A percentile compares a stretch with the other conserved stretches of the same genome.
phyloP scores from a whole-genome alignment of 139 green algal genomes.

The Eudorina sp. region DNA sequence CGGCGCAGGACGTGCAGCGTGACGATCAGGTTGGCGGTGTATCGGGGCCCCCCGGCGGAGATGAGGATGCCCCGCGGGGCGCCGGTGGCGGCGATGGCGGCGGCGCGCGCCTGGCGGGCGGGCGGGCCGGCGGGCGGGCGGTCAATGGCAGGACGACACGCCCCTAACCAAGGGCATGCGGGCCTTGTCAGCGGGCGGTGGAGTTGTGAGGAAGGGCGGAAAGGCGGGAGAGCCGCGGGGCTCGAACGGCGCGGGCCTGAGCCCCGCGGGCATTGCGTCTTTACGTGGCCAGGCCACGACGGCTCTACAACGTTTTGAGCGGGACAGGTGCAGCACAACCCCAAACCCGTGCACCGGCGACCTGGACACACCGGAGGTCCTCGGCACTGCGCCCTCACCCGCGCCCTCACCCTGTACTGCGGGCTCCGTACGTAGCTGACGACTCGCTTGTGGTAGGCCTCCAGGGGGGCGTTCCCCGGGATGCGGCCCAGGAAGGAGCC shows the following conservation, averaged over 20 bases:
- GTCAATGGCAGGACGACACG: background rate
- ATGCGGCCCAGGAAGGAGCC: slow-evolving; percentile 9
- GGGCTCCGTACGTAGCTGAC: slow-evolving; percentile 15
- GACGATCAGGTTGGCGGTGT: slow-evolving; percentile 53
- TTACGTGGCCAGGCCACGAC: no score
- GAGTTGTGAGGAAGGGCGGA: no score
- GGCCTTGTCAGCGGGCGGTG: no score
- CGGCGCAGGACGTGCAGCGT: slow-evolving; percentile 63
- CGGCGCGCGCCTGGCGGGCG: slow-evolving; percentile 12
- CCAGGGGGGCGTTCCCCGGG: background rate
- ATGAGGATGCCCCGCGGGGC: slow-evolving; percentile 64
- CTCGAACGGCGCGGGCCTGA: no score
- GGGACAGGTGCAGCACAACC: no score
- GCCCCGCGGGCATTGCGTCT: no score
- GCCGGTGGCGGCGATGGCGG: slow-evolving; percentile 4
- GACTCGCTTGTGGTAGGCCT: background rate
- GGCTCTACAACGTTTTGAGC: no score
- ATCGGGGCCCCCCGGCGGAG: slow-evolving; percentile 51
- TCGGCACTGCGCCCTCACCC: no score
- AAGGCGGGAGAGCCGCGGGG: no score
- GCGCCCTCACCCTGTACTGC: slow-evolving; percentile 22
- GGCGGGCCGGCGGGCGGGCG: background rate
- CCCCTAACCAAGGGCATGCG: no score
- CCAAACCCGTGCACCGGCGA: no score
- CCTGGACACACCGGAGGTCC: no score